Base-by-base conservation (phyloP, 805 yeast species). In the Cyberlindnera petersonii region DNA sequence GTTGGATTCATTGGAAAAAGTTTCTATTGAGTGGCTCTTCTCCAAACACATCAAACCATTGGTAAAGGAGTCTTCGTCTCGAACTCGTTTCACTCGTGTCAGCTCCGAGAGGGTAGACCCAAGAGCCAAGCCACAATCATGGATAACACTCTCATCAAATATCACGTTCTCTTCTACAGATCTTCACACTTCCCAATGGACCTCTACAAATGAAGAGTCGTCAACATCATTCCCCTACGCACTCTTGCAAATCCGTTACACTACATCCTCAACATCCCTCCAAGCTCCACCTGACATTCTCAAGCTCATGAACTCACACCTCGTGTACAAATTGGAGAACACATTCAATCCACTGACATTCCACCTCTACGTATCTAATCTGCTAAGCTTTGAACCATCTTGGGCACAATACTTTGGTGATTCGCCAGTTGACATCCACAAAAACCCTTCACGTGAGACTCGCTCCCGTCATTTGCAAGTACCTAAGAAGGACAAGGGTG, bases 221-320 rank as follows among this genome's bases (percentile, higher is more conserved):
- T 33, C 36, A 0, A 33, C 49, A 1, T 5, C 21, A 1, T 74
- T 76, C 49, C 79, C 81, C 3, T 71, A 73, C 49, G 66, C 76
- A 0, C 61, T 74, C 0, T 56, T 78, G 22, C 74, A 72, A 39
- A 53, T 79, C 17, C 57, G 73, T 16, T 74, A 74, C 62, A 66
- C 65, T 24, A 63, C 63, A 1, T 56, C 61, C 6, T 32, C 64
- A 6, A 50, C 55, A 3, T 35, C 64, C 8, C 26, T 46, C 2
- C 18, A 42, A 13, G 48, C 36, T 24, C 49, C 52, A 13, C 26
- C 55, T 33, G 34, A 46, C 1, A 56, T 78, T 7, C 52, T 52
- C 28, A 59, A 64, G 6, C 53, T 79, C 21, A 59, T 65, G 18
- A 46, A 59, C 18, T 72, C 80, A 4, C 79, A 75, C 51, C 55